Conservation (phyloP, 2,329 filamentous ascomycete species). For the Botrytis aclada region DNA sequence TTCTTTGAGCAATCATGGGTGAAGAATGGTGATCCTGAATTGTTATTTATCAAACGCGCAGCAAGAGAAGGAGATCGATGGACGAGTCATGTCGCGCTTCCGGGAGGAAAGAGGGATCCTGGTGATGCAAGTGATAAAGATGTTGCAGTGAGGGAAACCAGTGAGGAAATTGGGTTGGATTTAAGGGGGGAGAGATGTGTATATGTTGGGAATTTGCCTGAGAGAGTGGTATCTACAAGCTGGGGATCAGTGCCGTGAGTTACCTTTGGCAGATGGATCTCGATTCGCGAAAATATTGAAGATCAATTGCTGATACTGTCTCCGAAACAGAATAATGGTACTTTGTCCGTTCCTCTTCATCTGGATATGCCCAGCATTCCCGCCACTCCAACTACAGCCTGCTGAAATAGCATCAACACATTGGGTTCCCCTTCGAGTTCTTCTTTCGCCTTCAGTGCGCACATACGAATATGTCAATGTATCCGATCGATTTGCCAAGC, state of each 20-base stretch:
- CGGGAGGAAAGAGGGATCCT: constrained; percentile 64
- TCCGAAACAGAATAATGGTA: constrained; percentile 56
- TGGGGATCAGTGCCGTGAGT: constrained; percentile 63
- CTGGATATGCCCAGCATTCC: constrained; percentile 53
- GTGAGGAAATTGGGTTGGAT: constrained; percentile 65
- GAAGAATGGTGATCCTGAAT: constrained; percentile 61
- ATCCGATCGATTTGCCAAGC: constrained; percentile 56
- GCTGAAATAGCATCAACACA: constrained; percentile 66
- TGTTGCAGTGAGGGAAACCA: constrained; percentile 61
- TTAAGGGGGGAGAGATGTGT: constrained; percentile 48
- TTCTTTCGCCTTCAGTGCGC: constrained; percentile 58
- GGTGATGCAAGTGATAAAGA: constrained; percentile 60
- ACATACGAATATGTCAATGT: constrained; percentile 63
- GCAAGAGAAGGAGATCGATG: constrained; percentile 63
- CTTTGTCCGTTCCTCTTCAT: constrained; percentile 67
- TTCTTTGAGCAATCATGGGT: constrained; percentile 67
- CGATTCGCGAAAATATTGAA: neutral
- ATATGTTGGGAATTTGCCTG: constrained; percentile 59
- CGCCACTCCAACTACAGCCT: constrained; percentile 60
- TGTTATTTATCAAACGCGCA: constrained; percentile 69
- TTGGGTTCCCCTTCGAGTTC: constrained; percentile 62
- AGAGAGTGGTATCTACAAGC: constrained; percentile 62
- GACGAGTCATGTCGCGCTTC: constrained; percentile 67
- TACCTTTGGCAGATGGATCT: neutral
- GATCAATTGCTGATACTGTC: neutral